Evolutionary conservation across 1,284 basidiomycete species (phyloP).

Genomic region (Phenoliferia sp.): DNA sequence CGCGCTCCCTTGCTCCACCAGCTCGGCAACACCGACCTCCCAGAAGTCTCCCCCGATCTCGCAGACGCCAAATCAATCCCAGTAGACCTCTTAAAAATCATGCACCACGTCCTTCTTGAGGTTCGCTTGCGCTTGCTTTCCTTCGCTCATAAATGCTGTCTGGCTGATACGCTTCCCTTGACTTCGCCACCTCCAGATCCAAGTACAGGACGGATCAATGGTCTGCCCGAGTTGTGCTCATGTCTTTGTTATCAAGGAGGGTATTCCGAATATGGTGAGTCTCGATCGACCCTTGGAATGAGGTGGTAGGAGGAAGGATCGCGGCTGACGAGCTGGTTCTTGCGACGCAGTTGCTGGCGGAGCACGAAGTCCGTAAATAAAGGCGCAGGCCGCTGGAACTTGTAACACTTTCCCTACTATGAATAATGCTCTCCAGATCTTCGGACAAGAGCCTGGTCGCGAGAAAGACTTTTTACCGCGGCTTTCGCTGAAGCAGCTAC

Average conservation of each 20-base stretch:
- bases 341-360: conserved; percentile 80
- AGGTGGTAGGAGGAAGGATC: background rate
- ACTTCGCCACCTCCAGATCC: conserved; percentile 56
- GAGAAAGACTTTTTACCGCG: no score
- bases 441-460: no score
- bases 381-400: background rate
- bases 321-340: background rate
- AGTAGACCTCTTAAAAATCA: conserved; percentile 66
- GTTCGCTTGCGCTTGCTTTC: conserved; percentile 47
- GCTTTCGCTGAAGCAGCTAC: no score
- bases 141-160: background rate
- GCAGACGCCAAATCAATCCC: conserved; percentile 39
- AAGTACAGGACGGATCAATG: conserved; percentile 90
- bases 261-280: conserved; percentile 95
- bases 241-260: conserved; percentile 83
- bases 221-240: conserved; percentile 89
- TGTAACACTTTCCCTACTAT: no score
- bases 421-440: no score
- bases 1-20: conserved; percentile 41
- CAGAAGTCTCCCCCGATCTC: conserved; percentile 59
- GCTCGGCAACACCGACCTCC: conserved; percentile 81
- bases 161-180: background rate
- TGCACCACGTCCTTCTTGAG: conserved; percentile 92
- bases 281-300: background rate
- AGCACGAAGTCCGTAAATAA: conserved; percentile 66